Base-by-base conservation (phyloP, 192 early-diverging fungal genomes). In the Lobulomyces angularis region DNA sequence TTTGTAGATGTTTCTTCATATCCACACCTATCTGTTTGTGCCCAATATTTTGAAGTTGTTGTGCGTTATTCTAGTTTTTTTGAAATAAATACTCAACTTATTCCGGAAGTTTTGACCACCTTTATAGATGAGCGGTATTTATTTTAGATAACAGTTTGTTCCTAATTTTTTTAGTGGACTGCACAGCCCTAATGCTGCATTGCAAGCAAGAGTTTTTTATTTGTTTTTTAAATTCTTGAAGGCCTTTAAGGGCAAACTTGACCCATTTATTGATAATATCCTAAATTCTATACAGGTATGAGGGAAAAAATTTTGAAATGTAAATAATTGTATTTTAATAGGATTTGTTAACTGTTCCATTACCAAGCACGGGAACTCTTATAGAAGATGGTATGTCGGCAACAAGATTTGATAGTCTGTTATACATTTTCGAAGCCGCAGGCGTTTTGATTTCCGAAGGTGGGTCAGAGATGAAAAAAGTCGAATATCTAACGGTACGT, bases 401-500 rank as follows among this genome's bases (percentile, higher is more conserved):
- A 1, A 61, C 71, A 17, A 64, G 75, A 36, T 88, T 83, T 45
- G 78, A 80, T 47, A 80, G 78, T 39, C 88, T 93, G 57, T 52
- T 86, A 20, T 92, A 82, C 56, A 51, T 93, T 26, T 93, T 90
- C 66, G 91, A 96, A 56, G 78, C 87, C 5, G 84, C 83, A 45
- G 91, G 91, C n/a, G 69, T 81, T 30, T 61, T 93, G 58, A 91
- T 93, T 53, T 81, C 91, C 19, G 76, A 82, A 11, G 61, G 49
- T 42, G 60, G 86, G 34, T 67, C 79, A 30, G 55, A 65, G 25
- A 61, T 65, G 27, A 74, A 76, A 36, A 86, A 90, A 66, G 70
- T 74, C 46, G 71, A 84, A 48, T 70, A 61, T 17, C 38, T 71
- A 28, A 63, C 39, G 58, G 58, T 60, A 34, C 27, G 46, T 34